phyloP scores from a whole-genome alignment of 2,329 filamentous ascomycete species.

The Pseudogymnoascus sp. region DNA sequence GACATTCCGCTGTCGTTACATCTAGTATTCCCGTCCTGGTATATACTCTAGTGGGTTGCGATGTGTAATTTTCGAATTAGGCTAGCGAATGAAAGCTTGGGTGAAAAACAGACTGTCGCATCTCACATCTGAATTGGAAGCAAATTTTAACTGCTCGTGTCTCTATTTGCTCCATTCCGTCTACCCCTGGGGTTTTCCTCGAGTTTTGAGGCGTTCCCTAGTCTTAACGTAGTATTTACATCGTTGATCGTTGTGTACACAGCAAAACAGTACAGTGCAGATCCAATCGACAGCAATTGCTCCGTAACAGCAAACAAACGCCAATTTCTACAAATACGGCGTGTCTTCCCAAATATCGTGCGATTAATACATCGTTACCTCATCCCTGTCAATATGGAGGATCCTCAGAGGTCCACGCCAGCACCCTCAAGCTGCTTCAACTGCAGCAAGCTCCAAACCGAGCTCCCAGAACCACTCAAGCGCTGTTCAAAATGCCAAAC shows the following conservation, averaged over 20 bases:
- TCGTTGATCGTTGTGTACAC: not conserved
- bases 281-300: not conserved
- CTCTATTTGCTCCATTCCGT: not conserved
- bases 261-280: not conserved
- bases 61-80: not conserved
- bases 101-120: not conserved
- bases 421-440: not conserved
- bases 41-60: not conserved
- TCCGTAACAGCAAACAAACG: not conserved
- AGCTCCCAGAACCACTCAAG: conserved; percentile 10
- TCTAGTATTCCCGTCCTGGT: not conserved
- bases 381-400: not conserved
- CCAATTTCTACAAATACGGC: not conserved
- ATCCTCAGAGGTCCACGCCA: not conserved
- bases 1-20: not conserved
- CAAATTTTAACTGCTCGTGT: not conserved
- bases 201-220: not conserved
- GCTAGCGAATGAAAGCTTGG: not conserved
- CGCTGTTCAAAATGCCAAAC: conserved; percentile 21
- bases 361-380: not conserved
- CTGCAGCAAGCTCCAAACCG: not conserved
- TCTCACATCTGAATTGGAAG: not conserved
- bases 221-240: not conserved
- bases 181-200: not conserved
- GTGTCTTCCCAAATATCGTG: not conserved